These are phyloP conservation scores for Panicum virgatum DNA, from an alignment of 202 grass and related monocot species.

Conservation along the genomic window DNA sequence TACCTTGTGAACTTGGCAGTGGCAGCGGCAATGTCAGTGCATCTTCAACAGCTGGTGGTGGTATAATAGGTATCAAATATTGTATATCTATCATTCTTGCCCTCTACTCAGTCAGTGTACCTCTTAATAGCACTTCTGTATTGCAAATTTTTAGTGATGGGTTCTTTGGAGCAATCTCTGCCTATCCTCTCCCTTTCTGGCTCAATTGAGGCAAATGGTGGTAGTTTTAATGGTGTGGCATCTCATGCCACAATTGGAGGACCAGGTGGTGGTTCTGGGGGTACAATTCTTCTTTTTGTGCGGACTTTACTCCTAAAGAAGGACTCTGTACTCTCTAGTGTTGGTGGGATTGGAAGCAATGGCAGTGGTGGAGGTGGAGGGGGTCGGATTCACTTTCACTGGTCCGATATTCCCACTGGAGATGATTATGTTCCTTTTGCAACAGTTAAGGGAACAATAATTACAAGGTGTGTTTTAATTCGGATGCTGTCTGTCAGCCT, in stretches of 20 bases:
- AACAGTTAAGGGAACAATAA: slow-evolving; percentile 76
- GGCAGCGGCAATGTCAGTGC: slow-evolving; percentile 83
- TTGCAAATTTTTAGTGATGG: slow-evolving; percentile 79
- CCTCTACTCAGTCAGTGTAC: slow-evolving; percentile 22
- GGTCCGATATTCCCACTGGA: slow-evolving; percentile 82
- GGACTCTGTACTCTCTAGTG: slow-evolving; percentile 72
- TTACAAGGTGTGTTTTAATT: slow-evolving; percentile 67
- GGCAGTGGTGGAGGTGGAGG: slow-evolving; percentile 81
- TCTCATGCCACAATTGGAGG: slow-evolving; percentile 54
- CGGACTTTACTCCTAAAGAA: slow-evolving; percentile 58
- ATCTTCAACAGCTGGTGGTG: slow-evolving; percentile 84
- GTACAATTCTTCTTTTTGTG: slow-evolving; percentile 95
- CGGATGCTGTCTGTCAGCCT: background rate
- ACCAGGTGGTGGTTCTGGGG: slow-evolving; percentile 91
- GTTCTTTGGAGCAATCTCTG: slow-evolving; percentile 85
- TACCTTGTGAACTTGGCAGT: slow-evolving; percentile 98
- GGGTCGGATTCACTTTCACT: slow-evolving; percentile 97
- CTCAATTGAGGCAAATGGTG: slow-evolving; percentile 84
- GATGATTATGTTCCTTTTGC: slow-evolving; percentile 92
- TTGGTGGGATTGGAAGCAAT: slow-evolving; percentile 73
- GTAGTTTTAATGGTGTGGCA: slow-evolving; percentile 52
- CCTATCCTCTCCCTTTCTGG: slow-evolving; percentile 64
- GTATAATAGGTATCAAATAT: slow-evolving; percentile 78
- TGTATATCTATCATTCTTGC: background rate
- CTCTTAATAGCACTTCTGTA: slow-evolving; percentile 30